phyloP scores from a whole-genome alignment of 129 eudicot genomes.

The Flaveria linearis region DNA sequence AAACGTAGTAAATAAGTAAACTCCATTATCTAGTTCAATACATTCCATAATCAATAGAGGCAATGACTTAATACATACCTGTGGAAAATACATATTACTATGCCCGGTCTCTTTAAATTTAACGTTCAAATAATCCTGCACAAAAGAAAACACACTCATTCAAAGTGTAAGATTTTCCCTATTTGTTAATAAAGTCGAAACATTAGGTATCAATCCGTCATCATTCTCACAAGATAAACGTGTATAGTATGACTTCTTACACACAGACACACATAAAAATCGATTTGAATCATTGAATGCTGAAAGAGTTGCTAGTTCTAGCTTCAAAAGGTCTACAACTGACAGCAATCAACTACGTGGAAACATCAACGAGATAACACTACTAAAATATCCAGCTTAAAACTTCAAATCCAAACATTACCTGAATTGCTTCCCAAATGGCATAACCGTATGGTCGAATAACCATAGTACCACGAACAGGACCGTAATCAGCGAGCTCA shows the following conservation, averaged over 20 bases:
- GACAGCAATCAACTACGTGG: not conserved
- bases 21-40: not conserved
- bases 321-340: conserved; percentile 3
- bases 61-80: conserved; percentile 44
- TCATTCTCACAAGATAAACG: no score
- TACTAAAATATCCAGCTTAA: not conserved
- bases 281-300: not conserved
- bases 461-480: conserved; percentile 99
- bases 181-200: no score
- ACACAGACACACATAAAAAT: not conserved
- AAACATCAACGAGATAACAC: not conserved
- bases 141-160: conserved; percentile 7
- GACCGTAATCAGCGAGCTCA: conserved; percentile 97
- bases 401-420: conserved; percentile 2
- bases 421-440: conserved; percentile 99
- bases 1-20: not conserved
- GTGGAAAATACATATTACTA: conserved; percentile 98
- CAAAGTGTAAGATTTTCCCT: no score
- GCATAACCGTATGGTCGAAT: conserved; percentile 98
- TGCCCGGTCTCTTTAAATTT: conserved; percentile 97
- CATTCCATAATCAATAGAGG: not conserved
- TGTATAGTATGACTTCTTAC: no score
- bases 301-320: not conserved
- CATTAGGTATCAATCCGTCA: no score
- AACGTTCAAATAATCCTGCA: conserved; percentile 87